phyloP scores from a whole-genome alignment of 768 basidiomycete genomes.

The Amanita muscaria region DNA sequence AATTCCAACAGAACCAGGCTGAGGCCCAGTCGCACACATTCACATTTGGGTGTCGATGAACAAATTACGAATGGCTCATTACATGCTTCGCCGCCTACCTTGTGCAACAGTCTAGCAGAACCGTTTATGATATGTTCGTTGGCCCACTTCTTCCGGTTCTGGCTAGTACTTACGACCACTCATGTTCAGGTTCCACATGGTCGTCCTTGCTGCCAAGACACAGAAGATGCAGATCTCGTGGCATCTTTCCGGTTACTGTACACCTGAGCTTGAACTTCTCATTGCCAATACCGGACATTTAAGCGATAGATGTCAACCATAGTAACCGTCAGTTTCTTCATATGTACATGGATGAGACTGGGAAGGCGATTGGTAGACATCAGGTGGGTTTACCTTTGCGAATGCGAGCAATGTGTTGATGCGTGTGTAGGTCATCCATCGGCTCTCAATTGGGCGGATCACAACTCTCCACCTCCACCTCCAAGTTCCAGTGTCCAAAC shows the following conservation, averaged over 20 bases:
- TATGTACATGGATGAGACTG: constrained; percentile 88
- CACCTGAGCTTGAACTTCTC: constrained; percentile 60
- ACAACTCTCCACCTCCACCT: constrained; percentile 61
- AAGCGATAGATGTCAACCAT: constrained; percentile 84
- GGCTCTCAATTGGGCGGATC: constrained; percentile 81
- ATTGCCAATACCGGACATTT: constrained; percentile 51
- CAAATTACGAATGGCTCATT: too few species aligned
- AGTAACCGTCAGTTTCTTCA: constrained; percentile 85
- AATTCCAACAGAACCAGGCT: too few species aligned
- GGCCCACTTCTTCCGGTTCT: background rate
- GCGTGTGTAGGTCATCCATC: constrained; percentile 46
- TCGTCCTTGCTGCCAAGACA: constrained; percentile 92
- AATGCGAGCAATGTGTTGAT: background rate
- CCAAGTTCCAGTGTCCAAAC: constrained; percentile 42
- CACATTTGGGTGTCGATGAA: too few species aligned
- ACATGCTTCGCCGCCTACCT: too few species aligned
- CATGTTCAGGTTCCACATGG: constrained; percentile 83
- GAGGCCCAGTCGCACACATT: too few species aligned
- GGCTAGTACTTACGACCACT: constrained; percentile 7
- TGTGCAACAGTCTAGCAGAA: too few species aligned
- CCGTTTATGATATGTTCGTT: too few species aligned
- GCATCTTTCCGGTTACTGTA: constrained; percentile 76
- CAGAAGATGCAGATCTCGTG: constrained; percentile 89
- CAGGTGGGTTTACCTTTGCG: constrained; percentile 42
- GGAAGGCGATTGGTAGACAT: constrained; percentile 90